Base-by-base conservation (phyloP, 2,329 filamentous ascomycete species). In the Clarireedia hainanense region DNA sequence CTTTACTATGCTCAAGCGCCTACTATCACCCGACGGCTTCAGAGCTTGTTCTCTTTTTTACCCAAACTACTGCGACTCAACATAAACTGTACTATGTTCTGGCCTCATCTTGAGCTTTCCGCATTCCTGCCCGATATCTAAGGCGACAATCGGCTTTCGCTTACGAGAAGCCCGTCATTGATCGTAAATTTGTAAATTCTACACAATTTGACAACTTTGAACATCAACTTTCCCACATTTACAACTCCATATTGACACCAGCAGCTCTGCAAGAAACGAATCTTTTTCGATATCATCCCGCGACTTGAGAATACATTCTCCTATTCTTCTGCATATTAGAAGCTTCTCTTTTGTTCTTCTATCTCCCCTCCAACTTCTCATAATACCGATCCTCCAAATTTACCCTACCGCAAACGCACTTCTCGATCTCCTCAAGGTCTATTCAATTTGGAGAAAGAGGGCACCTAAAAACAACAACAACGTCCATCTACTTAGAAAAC, bases 321-420 rank as follows among this genome's bases (percentile, higher is more conserved):
- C 14, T 14, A n/a, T 17, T 40, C 17, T 27, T 12, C 34, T 26
- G 7, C 51, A 48, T n/a, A 15, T 36, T 48, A 40, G 43, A 53
- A 43, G 36, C 53, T 51, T 55, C 46, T 59, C 55, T 52, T 57
- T 46, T 50, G 57, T 58, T 51, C 54, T 56, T 55, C 58, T 61
- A 48, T 58, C 30, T 43, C 49, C 59, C 50, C 47, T 39, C 57
- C 30, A 46, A n/a, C 39, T 47, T 42, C 42, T 54, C 42, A 17
- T 54, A 49, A 54, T 54, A 40, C 3, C n/a, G 1, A 49, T 20
- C 51, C 23, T 17, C 23, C n/a, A 36, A 52, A 37, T 36, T n/a
- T 47, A 30, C 27, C 27, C 27, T 30, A 30, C 27, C 27, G 27
- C 34, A 26, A 20, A 47, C 24, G 36, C 14, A 34, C n/a, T 5